Conservation (phyloP, 2,329 filamentous ascomycete genomes). For the Phoma sp. region DNA sequence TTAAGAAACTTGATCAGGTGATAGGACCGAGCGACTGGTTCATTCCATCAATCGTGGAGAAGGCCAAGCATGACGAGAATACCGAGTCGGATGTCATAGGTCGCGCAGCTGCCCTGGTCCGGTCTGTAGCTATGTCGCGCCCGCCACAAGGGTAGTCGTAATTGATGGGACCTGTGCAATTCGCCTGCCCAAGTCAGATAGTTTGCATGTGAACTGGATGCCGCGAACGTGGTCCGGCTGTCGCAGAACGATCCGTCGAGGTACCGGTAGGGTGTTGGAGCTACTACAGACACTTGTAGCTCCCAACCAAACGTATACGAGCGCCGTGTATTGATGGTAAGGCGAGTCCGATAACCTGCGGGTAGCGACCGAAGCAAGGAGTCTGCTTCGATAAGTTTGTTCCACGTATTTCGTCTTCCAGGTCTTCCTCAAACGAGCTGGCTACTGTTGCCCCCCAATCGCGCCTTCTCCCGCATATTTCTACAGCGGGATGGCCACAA, state of each 20-base stretch:
- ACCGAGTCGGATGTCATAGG: neutral
- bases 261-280: neutral
- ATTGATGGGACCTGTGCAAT: conserved; percentile 3
- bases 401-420: neutral
- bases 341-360: neutral
- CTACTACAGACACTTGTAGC: neutral
- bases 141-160: neutral
- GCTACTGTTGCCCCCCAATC: conserved; percentile 1
- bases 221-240: conserved; percentile 2
- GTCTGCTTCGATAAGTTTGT: neutral
- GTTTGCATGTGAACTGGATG: conserved; percentile 4
- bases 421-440: neutral
- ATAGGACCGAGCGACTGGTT: neutral
- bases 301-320: neutral
- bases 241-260: conserved; percentile 2
- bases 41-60: neutral
- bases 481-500: neutral
- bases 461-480: neutral
- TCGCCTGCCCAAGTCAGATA: neutral
- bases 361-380: neutral
- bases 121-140: neutral
- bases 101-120: neutral
- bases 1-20: conserved; percentile 1
- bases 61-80: conserved; percentile 5
- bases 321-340: neutral